A percentile compares a stretch with the other conserved stretches of the same genome.
Evolutionary conservation across 129 eudicot species (phyloP).

Genomic region (Logfia minima): DNA sequence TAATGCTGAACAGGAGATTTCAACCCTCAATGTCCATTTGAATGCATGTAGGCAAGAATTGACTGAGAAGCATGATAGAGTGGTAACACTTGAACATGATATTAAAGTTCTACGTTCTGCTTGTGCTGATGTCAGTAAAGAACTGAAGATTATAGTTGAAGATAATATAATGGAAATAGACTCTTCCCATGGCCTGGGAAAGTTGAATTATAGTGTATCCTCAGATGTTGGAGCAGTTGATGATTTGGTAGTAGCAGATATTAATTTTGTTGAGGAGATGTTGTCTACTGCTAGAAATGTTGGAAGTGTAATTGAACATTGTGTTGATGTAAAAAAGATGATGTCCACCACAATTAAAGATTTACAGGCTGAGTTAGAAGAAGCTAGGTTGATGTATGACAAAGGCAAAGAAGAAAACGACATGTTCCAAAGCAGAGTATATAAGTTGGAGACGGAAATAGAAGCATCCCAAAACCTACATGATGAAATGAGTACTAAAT

Average conservation of each 20-base stretch:
- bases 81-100: constrained; percentile 21
- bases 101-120: constrained; percentile 43
- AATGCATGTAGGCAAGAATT: constrained; percentile 44
- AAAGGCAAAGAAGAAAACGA: constrained; percentile 48
- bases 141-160: constrained; percentile 32
- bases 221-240: constrained; percentile 13
- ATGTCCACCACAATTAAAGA: constrained; percentile 35
- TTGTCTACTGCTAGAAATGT: constrained; percentile 44
- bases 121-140: constrained; percentile 48
- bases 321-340: constrained; percentile 25
- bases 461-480: constrained; percentile 41
- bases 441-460: constrained; percentile 9
- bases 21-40: constrained; percentile 28
- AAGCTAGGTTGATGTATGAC: constrained; percentile 33
- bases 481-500: constrained; percentile 37
- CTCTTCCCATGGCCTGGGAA: neutral
- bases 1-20: constrained; percentile 49
- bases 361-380: constrained; percentile 40
- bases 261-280: constrained; percentile 45
- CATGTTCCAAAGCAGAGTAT: constrained; percentile 16
- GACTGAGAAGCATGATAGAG: constrained; percentile 37
- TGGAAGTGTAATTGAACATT: constrained; percentile 37
- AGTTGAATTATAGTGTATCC: constrained; percentile 12
- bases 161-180: neutral
- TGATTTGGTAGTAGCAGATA: constrained; percentile 19